Base-by-base conservation (phyloP, 2,329 filamentous ascomycete genomes). In the Calycina herbarum region DNA sequence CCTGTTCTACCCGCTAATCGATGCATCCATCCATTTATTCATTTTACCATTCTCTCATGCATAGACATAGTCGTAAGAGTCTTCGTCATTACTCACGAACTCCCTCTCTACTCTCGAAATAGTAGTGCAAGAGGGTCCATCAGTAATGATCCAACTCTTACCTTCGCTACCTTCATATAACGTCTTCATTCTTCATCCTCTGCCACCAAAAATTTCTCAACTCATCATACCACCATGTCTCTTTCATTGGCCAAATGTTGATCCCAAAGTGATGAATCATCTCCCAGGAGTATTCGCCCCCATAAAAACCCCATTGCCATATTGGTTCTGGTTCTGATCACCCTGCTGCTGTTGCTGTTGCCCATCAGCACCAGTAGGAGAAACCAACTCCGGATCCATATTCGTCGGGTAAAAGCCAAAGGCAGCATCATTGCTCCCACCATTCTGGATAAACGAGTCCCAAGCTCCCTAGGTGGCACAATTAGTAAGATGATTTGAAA, bases 391-490 rank as follows among this genome's bases (percentile, higher is more conserved):
- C 68, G 61, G 65, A 51, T 74, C 73, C 24, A 69, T 62, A 17
- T 63, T 67, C 2, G 69, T 67, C 0, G 71, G 71, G 58, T 75
- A 76, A 62, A 74, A 75, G 62, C 74, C 73, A 57, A 75, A 75
- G 1, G 67, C 64, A 7, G 73, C 72, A 64, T 77, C 75, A 3
- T 74, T 62, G 0, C 67, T 58, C 27, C 69, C 81, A 5, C 85
- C 81, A 62, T 85, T 86, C 74, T 90, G 87, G 59, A 90, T 85
- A 71, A 89, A 90, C 6, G 82, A 85, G 73, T 91, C 88, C 87
- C 87, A 90, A 33, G 87, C 86, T 68, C 89, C 85, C 86, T 89
- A 58, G 60, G 63, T 51, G 54, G 2, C 13, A 38, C 17, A 56
- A 66, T 73, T 73, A 74, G 78, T 64, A 77, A 72, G 54, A 29